Conservation (phyloP, 108 stramenopile species). For the Parietichytrium sp. region DNA sequence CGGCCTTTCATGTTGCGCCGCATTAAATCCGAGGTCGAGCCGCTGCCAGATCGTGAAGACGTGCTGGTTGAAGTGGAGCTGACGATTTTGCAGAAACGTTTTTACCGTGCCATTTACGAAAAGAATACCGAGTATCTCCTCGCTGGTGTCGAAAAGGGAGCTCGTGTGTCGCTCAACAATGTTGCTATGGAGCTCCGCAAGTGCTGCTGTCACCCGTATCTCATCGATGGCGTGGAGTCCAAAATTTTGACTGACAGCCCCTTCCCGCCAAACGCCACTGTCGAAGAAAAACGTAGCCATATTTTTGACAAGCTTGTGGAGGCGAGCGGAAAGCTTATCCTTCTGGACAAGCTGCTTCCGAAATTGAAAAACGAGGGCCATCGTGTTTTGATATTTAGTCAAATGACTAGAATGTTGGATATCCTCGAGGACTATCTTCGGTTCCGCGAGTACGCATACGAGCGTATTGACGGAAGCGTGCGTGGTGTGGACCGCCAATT, state of each 20-base stretch:
- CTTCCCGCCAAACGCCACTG: background rate
- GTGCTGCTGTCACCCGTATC: constrained; percentile 70
- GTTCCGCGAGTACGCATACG: constrained; percentile 67
- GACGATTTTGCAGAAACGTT: constrained; percentile 85
- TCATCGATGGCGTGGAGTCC: constrained; percentile 59
- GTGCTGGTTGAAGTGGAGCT: constrained; percentile 86
- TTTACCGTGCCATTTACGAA: constrained; percentile 90
- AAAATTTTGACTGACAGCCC: constrained; percentile 73
- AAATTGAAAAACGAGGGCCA: constrained; percentile 84
- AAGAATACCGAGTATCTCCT: constrained; percentile 83
- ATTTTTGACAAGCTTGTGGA: constrained; percentile 67
- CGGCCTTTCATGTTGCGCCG: constrained; percentile 97
- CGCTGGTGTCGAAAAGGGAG: constrained; percentile 77
- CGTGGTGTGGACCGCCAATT: constrained; percentile 81
- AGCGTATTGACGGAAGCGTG: constrained; percentile 92
- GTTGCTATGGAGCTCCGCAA: constrained; percentile 61
- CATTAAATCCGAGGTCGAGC: constrained; percentile 80
- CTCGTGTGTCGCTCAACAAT: constrained; percentile 64
- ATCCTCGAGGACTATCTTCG: constrained; percentile 89
- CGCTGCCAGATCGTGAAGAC: constrained; percentile 85
- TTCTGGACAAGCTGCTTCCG: constrained; percentile 94
- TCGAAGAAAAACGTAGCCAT: background rate
- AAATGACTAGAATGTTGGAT: constrained; percentile 97
- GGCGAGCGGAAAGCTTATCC: constrained; percentile 86
- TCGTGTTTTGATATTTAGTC: constrained; percentile 86